These are phyloP conservation scores for Rauvolfia tetraphylla DNA, from an alignment of 257 asterid genomes.

Conservation along the genomic window DNA sequence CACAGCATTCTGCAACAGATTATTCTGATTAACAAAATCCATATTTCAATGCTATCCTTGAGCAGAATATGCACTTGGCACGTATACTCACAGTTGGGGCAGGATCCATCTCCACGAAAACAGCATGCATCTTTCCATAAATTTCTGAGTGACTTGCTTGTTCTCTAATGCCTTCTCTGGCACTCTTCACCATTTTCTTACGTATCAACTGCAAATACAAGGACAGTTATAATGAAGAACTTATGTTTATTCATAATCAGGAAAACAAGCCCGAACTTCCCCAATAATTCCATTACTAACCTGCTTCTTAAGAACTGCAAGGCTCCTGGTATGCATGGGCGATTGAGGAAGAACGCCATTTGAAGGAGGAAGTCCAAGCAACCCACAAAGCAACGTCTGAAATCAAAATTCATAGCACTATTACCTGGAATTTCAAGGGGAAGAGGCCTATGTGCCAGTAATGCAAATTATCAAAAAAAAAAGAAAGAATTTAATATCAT, in stretches of 20 bases:
- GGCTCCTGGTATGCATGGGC: slow-evolving; percentile 97
- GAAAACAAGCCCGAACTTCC: not conserved
- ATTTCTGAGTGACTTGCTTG: slow-evolving; percentile 82
- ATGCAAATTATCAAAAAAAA: not conserved
- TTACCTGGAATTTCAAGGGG: slow-evolving; percentile 1
- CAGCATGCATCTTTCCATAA: slow-evolving; percentile 83
- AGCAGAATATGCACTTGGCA: slow-evolving; percentile 5
- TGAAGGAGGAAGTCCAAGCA: slow-evolving; percentile 97
- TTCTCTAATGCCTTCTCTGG: slow-evolving; percentile 66
- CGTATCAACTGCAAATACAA: slow-evolving; percentile 49
- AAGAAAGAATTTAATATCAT: not conserved
- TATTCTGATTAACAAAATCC: not conserved
- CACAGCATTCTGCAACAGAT: slow-evolving; percentile 44
- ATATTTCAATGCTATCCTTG: not conserved
- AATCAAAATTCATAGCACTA: slow-evolving; percentile 11
- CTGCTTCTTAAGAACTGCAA: slow-evolving; percentile 88
- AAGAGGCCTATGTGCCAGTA: slow-evolving; percentile 1
- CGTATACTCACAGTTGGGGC: slow-evolving; percentile 46
- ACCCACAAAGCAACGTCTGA: slow-evolving; percentile 88
- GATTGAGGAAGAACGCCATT: slow-evolving; percentile 99
- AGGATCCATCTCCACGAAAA: slow-evolving; percentile 81
- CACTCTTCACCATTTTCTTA: slow-evolving; percentile 77
- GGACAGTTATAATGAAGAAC: not conserved
- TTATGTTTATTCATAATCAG: not conserved
- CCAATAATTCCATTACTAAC: slow-evolving; percentile 29